Evolutionary conservation across 306 rosid species (phyloP).

Genomic region (Aeschynomene evenia): DNA sequence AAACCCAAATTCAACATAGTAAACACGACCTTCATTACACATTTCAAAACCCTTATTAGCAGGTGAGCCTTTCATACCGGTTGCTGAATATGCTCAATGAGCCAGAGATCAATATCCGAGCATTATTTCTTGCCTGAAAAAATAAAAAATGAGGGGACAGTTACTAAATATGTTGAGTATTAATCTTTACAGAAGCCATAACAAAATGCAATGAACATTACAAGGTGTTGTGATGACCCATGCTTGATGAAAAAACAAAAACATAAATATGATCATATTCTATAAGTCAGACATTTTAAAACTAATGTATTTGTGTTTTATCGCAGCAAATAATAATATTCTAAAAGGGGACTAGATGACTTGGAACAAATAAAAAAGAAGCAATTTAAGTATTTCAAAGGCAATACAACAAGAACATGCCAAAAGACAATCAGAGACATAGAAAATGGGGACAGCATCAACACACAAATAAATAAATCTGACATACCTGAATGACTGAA

Average conservation of each 20-base stretch:
- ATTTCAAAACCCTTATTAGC: conserved; percentile 13
- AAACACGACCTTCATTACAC: conserved; percentile 16
- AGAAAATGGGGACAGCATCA: conserved; percentile 16
- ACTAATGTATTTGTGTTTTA: not conserved
- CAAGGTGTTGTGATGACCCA: not conserved
- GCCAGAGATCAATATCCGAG: conserved; percentile 89
- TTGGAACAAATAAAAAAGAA: not conserved
- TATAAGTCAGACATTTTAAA: not conserved
- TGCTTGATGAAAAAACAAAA: not conserved
- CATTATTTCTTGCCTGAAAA: conserved; percentile 94
- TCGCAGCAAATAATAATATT: not conserved
- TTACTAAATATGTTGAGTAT: not conserved
- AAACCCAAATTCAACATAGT: conserved; percentile 8
- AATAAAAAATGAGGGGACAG: not conserved
- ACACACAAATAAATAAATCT: not conserved
- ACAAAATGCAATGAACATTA: conserved; percentile 12
- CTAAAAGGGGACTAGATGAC: not conserved
- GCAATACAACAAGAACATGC: conserved; percentile 6
- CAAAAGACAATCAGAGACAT: not conserved
- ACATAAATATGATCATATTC: not conserved
- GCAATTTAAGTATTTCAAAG: not conserved
- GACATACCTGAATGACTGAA: conserved; percentile 77
- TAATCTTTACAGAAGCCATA: conserved; percentile 11
- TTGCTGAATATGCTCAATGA: conserved; percentile 84
- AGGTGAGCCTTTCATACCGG: conserved; percentile 48